Conservation (phyloP, 2,329 filamentous ascomycete genomes). For the Ceratocystis cacaofunesta region DNA sequence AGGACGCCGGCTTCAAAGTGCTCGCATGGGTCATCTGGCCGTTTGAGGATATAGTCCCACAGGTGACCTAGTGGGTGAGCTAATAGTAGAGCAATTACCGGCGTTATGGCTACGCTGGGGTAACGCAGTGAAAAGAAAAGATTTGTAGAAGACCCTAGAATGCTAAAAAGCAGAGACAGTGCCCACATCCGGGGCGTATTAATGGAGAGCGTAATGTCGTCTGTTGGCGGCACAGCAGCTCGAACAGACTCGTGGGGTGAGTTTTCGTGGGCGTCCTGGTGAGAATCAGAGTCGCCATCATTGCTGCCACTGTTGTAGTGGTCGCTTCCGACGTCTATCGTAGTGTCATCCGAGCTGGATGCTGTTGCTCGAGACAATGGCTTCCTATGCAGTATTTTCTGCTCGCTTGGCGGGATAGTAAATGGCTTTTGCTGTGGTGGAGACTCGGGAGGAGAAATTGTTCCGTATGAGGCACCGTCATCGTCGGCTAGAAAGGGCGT, state of each 20-base stretch:
- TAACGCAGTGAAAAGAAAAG: conserved; percentile 82
- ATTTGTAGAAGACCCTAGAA: conserved; percentile 71
- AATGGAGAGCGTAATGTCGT: conserved; percentile 65
- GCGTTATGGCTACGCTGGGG: conserved; percentile 77
- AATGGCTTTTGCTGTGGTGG: conserved; percentile 10
- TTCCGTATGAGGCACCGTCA: conserved; percentile 13
- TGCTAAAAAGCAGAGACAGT: conserved; percentile 62
- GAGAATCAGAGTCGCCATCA: conserved; percentile 28
- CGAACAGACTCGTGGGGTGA: conserved; percentile 67
- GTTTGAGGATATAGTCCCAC: conserved; percentile 61
- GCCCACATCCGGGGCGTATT: conserved; percentile 81
- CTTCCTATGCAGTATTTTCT: neutral
- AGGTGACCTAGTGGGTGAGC: conserved; percentile 70
- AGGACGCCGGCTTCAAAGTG: conserved; percentile 36
- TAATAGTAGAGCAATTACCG: conserved; percentile 72
- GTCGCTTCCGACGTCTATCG: conserved; percentile 14
- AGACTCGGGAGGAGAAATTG: conserved; percentile 12
- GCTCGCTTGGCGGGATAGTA: neutral
- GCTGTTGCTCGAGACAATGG: neutral
- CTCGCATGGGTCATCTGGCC: conserved; percentile 37
- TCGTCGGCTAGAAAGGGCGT: conserved; percentile 12
- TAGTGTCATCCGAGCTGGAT: conserved; percentile 1
- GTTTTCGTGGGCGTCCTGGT: conserved; percentile 42
- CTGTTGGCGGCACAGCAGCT: conserved; percentile 61
- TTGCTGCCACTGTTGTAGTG: conserved; percentile 21